A percentile compares a stretch with the other conserved stretches of the same genome.
Evolutionary conservation across 108 stramenopile genomes (phyloP).

Genomic region (Bacterosira constricta): DNA sequence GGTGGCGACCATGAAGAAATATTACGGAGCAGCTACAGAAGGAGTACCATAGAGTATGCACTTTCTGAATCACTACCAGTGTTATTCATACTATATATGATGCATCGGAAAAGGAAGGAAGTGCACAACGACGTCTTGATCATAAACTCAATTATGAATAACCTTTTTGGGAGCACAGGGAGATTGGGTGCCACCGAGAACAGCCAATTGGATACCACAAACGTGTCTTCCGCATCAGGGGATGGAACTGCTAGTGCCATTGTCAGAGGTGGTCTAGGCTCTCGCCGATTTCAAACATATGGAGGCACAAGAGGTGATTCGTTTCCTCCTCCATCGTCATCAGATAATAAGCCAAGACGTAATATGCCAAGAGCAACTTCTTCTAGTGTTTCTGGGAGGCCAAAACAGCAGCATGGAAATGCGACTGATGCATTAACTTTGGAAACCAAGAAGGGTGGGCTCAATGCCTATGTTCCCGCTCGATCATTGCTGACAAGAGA

Average conservation of each 20-base stretch:
- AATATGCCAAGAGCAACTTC: constrained; percentile 15
- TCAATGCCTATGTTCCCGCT: too few species aligned
- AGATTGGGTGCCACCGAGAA: constrained; percentile 19
- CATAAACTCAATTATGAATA: constrained; percentile 36
- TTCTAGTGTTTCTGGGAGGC: too few species aligned
- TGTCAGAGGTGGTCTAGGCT: neutral
- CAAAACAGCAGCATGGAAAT: neutral
- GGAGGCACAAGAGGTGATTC: constrained; percentile 20
- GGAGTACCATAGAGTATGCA: constrained; percentile 25
- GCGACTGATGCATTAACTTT: too few species aligned
- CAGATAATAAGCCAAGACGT: neutral
- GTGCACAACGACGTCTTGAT: constrained; percentile 34
- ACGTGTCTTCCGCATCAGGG: neutral
- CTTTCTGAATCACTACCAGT: constrained; percentile 37
- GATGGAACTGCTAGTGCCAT: neutral
- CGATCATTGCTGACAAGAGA: too few species aligned
- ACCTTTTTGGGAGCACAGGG: constrained; percentile 38
- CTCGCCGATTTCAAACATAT: constrained; percentile 36
- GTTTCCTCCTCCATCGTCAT: constrained; percentile 18
- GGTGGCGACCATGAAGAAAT: neutral
- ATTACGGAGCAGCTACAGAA: constrained; percentile 12
- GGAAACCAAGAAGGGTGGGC: too few species aligned
- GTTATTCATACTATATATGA: constrained; percentile 36
- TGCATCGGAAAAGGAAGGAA: constrained; percentile 39
- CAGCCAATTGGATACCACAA: neutral